Evolutionary conservation across 192 early-diverging fungal genomes (phyloP), one percentile per base, ranked within the genome.

Genomic region (Phycomyces nitens): DNA sequence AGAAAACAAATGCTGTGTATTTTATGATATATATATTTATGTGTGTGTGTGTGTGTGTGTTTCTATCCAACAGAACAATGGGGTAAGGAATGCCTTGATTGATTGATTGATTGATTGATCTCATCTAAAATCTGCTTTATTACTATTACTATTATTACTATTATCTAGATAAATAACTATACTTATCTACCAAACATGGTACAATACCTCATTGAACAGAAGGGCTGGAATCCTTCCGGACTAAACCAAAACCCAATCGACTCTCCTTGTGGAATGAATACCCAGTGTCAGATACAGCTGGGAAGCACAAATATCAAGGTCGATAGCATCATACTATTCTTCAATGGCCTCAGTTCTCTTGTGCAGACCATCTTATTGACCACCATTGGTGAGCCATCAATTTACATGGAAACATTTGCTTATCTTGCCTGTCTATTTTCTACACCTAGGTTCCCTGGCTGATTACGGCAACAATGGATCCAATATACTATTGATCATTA

Each of bases 121-220:
- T 34, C 29, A 34, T 34, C 29, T 34, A 34, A n/a, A n/a, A n/a
- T n/a, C n/a, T n/a, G n/a, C n/a, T n/a, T n/a, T n/a, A n/a, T n/a
- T n/a, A n/a, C n/a, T n/a, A n/a, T n/a, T n/a, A n/a, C n/a, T n/a
- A n/a, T n/a, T n/a, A n/a, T n/a, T n/a, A n/a, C n/a, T n/a, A n/a
- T n/a, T n/a, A n/a, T n/a, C n/a, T 51, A 61, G 60, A 49, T 66
- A 5, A 66, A 66, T 49, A 66, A 66, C 15, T 66, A 66, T 40
- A 47, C 54, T 2, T 66, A 66, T 66, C 42, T 66, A 10, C 65
- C 65, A n/a, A 27, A 42, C 43, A 49, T 66, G 15, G 56, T 66
- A 24, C 65, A 66, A 51, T 57, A 52, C 15, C 21, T 66, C 21
- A 55, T 55, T 22, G 21, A 34, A 44, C 23, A 22, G 15, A 40